Evolutionary conservation across 768 basidiomycete genomes (phyloP).

Genomic region (Lentinus brumalis): DNA sequence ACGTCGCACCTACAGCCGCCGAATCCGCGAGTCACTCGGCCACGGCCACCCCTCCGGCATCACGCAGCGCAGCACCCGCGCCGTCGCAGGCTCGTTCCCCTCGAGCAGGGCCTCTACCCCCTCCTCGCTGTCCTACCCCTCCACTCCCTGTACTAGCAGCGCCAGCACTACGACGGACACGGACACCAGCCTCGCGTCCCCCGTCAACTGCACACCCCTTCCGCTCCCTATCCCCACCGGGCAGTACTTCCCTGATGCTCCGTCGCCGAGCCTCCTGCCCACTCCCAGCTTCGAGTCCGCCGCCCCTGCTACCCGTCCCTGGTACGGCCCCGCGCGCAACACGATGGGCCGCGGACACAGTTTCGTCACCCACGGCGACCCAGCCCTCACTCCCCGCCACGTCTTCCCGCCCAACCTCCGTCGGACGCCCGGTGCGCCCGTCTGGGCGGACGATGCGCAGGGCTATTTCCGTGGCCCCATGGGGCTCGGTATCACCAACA

Average conservation of each 20-base stretch:
- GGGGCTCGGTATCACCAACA: slow-evolving; percentile 5
- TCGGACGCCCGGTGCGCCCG: slow-evolving; percentile 20
- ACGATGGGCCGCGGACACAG: background rate
- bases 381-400: slow-evolving; percentile 11
- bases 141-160: background rate
- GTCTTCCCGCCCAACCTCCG: slow-evolving; percentile 10
- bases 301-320: background rate
- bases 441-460: background rate
- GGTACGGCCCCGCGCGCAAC: slow-evolving; percentile 4
- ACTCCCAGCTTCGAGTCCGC: slow-evolving; percentile 2
- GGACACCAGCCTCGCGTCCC: background rate
- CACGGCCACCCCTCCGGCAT: background rate
- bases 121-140: background rate
- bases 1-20: slow-evolving; percentile 8
- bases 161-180: background rate
- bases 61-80: slow-evolving; percentile 1
- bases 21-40: slow-evolving; percentile 4
- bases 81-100: background rate
- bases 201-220: background rate
- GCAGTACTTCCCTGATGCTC: background rate
- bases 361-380: slow-evolving; percentile 7
- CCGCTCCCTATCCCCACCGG: background rate
- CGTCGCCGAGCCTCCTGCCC: slow-evolving; percentile 16
- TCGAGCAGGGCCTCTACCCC: background rate
- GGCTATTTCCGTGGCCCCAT: slow-evolving; percentile 13